Conservation (phyloP, 257 asterid species). For the Plectranthus barbatus region DNA sequence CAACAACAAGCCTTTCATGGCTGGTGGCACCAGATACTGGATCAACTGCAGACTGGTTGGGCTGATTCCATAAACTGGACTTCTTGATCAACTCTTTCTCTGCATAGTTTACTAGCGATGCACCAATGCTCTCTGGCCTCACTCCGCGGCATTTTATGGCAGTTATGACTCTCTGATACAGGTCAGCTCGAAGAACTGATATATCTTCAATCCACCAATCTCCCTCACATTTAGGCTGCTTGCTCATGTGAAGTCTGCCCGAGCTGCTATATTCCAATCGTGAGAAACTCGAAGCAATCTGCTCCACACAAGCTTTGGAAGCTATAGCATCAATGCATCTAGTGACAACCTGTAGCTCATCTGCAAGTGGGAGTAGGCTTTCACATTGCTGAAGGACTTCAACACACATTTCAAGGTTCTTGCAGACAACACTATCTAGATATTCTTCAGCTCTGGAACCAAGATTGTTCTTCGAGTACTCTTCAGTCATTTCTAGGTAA, state of each 20-base stretch:
- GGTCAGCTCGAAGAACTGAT: slow-evolving; percentile 59
- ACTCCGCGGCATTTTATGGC: slow-evolving; percentile 93
- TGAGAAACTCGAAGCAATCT: slow-evolving; percentile 94
- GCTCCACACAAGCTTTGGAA: slow-evolving; percentile 92
- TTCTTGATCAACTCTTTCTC: slow-evolving; percentile 73
- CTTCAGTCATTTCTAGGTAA: slow-evolving; percentile 89
- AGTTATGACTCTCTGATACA: slow-evolving; percentile 66
- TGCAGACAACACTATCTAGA: slow-evolving; percentile 59
- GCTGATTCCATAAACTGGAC: slow-evolving; percentile 54
- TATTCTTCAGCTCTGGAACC: slow-evolving; percentile 72
- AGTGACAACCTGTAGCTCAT: slow-evolving; percentile 52
- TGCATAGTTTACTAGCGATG: slow-evolving; percentile 75
- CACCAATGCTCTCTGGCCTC: slow-evolving; percentile 87
- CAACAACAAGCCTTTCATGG: slow-evolving; percentile 67
- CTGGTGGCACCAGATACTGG: slow-evolving; percentile 25
- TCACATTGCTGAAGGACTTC: slow-evolving; percentile 79
- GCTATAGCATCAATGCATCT: slow-evolving; percentile 84
- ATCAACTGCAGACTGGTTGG: slow-evolving; percentile 38
- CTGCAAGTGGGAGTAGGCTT: slow-evolving; percentile 83
- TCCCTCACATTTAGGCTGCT: slow-evolving; percentile 52
- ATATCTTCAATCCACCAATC: slow-evolving; percentile 99
- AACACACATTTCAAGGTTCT: slow-evolving; percentile 76
- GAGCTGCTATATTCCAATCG: slow-evolving; percentile 89
- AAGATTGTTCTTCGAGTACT: slow-evolving; percentile 70
- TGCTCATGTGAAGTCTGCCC: slow-evolving; percentile 89